Conservation (phyloP, 2,329 filamentous ascomycete species). For the Exophiala sideris region DNA sequence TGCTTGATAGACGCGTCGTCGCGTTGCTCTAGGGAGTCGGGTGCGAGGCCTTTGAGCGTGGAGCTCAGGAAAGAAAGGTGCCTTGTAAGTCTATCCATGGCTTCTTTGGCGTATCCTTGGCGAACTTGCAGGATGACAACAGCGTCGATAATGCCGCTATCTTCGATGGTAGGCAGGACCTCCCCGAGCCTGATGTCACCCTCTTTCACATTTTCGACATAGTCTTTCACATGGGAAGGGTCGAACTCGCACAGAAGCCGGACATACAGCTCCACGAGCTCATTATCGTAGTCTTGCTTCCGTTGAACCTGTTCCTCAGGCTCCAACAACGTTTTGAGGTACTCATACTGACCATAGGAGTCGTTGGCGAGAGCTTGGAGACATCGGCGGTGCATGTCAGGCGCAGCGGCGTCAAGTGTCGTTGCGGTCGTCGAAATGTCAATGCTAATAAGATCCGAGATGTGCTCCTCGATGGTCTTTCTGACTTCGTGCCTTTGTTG, state of each 20-base stretch:
- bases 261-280: conserved; percentile 78
- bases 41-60: conserved; percentile 51
- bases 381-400: conserved; percentile 64
- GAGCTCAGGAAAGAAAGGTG: conserved; percentile 78
- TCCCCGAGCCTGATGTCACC: conserved; percentile 75
- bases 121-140: conserved; percentile 86
- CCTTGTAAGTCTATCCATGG: conserved; percentile 78
- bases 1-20: conserved; percentile 59
- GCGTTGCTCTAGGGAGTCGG: conserved; percentile 49
- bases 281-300: conserved; percentile 39
- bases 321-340: conserved; percentile 74
- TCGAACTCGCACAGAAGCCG: conserved; percentile 88
- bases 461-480: conserved; percentile 62
- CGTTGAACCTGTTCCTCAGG: conserved; percentile 25
- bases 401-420: conserved; percentile 59
- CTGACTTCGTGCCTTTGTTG: conserved; percentile 73
- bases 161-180: conserved; percentile 82
- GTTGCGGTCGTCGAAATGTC: conserved; percentile 64
- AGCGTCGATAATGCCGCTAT: conserved; percentile 85
- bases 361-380: conserved; percentile 61
- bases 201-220: conserved; percentile 71
- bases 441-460: conserved; percentile 63
- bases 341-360: conserved; percentile 67
- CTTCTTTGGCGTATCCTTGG: conserved; percentile 76
- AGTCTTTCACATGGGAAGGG: conserved; percentile 77